phyloP scores from a whole-genome alignment of 1,284 basidiomycete genomes.

The Hemileia vastatrix region DNA sequence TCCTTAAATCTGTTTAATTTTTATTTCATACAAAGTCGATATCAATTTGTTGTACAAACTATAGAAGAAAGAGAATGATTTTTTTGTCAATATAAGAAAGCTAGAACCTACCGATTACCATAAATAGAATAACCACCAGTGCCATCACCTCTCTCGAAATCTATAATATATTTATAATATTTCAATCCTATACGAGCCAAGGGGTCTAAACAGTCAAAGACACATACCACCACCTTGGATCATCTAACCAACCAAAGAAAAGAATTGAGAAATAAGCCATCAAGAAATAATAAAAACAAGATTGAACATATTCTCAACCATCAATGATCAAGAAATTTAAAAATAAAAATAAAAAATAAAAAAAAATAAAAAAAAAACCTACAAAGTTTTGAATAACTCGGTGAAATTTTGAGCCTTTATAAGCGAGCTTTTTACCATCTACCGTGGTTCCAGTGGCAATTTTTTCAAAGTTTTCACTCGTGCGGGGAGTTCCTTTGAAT shows the following conservation, averaged over 20 bases:
- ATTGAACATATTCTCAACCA: background rate
- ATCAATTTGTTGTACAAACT: background rate
- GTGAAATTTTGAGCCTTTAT: conserved; percentile 20
- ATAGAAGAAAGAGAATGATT: background rate
- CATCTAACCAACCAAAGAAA: conserved; percentile 7
- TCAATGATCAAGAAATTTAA: background rate
- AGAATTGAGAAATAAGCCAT: background rate
- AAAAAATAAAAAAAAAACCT: background rate
- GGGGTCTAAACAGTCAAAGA: background rate
- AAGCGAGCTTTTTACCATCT: conserved; percentile 1
- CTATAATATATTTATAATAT: background rate
- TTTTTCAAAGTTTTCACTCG: conserved; percentile 14
- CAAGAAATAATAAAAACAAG: background rate
- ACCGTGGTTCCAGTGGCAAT: conserved; percentile 8
- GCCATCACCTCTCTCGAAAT: conserved; percentile 19
- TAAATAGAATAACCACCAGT: conserved; percentile 21
- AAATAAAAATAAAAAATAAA: background rate
- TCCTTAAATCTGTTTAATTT: conserved; percentile 9
- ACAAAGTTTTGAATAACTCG: conserved; percentile 21
- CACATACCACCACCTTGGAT: conserved; percentile 21
- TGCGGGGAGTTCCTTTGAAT: conserved; percentile 19
- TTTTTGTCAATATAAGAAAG: background rate
- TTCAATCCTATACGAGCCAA: too few species aligned
- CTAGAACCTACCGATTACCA: conserved; percentile 9
- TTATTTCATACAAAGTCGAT: background rate